phyloP scores from a whole-genome alignment of 2,329 filamentous ascomycete genomes.

The Diaporthe sp. region DNA sequence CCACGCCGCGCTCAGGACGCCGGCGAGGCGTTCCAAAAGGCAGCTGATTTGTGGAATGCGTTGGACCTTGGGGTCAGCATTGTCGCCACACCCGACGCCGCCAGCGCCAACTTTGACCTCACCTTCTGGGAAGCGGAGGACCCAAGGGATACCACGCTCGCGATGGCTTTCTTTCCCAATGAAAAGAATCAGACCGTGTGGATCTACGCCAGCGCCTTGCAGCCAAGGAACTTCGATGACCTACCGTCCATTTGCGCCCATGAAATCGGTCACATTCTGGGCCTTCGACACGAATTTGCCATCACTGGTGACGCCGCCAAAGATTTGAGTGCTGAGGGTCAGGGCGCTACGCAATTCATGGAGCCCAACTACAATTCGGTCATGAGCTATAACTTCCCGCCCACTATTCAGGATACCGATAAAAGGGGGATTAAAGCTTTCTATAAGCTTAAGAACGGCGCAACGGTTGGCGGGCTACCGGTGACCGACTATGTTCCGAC shows the following conservation, averaged over 20 bases:
- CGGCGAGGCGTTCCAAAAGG: neutral
- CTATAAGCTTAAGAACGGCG: neutral
- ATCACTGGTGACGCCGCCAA: neutral
- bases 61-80: neutral
- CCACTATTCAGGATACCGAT: neutral
- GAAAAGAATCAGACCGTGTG: neutral
- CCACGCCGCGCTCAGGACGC: neutral
- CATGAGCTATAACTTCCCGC: neutral
- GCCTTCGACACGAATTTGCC: neutral
- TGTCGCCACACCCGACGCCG: too few species aligned
- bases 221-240: neutral
- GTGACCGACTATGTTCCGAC: neutral
- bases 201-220: neutral
- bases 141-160: neutral
- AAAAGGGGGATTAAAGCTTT: neutral
- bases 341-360: neutral
- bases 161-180: neutral
- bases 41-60: neutral
- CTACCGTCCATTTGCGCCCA: neutral
- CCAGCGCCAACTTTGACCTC: neutral
- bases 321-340: neutral
- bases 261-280: neutral
- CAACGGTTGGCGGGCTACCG: neutral
- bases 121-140: neutral
- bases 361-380: neutral